These are phyloP conservation scores for Neofusicoccum laricinum DNA, from an alignment of 2,329 filamentous ascomycete species.

Conservation along the genomic window DNA sequence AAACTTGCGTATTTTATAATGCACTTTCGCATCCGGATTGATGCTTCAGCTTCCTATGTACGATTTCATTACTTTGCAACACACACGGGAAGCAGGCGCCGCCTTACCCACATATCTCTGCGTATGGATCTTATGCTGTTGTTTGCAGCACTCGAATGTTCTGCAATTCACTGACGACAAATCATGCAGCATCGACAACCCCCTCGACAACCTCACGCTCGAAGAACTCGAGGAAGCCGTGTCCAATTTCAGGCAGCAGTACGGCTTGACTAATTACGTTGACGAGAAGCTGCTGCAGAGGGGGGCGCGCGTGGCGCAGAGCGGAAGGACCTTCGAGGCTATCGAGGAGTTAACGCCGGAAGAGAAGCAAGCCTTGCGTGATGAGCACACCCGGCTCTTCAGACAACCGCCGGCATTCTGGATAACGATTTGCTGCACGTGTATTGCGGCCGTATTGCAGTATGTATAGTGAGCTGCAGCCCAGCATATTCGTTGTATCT, in stretches of 20 bases:
- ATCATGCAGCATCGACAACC: constrained; percentile 51
- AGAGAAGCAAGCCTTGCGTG: constrained; percentile 58
- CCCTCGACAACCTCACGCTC: constrained; percentile 54
- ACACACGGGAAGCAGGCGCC: too few relatives aligned
- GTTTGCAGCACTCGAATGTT: too few relatives aligned
- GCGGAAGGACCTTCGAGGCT: constrained; percentile 61
- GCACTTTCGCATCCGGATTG: too few relatives aligned
- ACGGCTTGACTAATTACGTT: constrained; percentile 51
- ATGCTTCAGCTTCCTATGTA: too few relatives aligned
- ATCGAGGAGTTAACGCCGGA: constrained; percentile 60
- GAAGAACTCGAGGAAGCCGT: constrained; percentile 54
- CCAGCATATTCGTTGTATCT: not conserved
- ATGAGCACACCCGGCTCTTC: constrained; percentile 68
- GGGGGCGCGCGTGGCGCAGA: constrained; percentile 72
- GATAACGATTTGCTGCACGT: constrained; percentile 65
- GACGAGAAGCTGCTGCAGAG: constrained; percentile 60
- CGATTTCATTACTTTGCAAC: too few relatives aligned
- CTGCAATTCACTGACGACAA: not conserved
- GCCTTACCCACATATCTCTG: too few relatives aligned
- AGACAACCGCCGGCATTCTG: constrained; percentile 61
- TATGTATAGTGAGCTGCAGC: not conserved
- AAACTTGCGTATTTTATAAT: too few relatives aligned
- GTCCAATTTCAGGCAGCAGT: constrained; percentile 58
- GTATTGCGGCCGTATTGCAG: constrained; percentile 65
- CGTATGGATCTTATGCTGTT: too few relatives aligned